Base-by-base conservation (phyloP, 768 basidiomycete species). In the Mycena venus region DNA sequence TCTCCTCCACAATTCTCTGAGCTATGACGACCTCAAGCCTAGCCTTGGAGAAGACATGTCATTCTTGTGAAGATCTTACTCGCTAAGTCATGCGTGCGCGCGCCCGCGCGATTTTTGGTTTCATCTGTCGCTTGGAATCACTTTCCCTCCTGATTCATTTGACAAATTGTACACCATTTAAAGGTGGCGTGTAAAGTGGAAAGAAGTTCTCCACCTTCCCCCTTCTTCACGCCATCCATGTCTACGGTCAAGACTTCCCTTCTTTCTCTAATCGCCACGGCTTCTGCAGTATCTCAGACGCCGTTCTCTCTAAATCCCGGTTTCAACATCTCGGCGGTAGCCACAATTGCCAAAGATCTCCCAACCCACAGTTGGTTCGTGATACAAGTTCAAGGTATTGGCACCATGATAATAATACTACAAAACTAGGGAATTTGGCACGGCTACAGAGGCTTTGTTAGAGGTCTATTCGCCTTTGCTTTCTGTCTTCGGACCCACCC, bases 401-500 rank as follows among this genome's bases (percentile, higher is more conserved):
- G 49, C 49, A 25, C 23, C 23, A 4, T 51, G 9, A 51, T 25
- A 25, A 14, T 25, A 12, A 23, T 27, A 25, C 25, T 51, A 25
- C n/a, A 27, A 51, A 25, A 51, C 49, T 27, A 51, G 49, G 83
- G 83, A 84, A 61, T 81, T 74, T 58, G 82, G 83, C 25, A 81
- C 82, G 12, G 81, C 82, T 2, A 53, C 78, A 1, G 72, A 83
- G 61, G 79, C 79, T 2, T 76, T 84, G 1, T 72, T 84, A 0
- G 83, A 84, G 70, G 42, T 83, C 15, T 80, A 82, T 31, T 77
- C 78, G 23, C 77, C 83, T 5, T 72, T 76, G 11, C 55, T 81
- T 36, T 81, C 82, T 0, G 82, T 84, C n/a, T 84, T 82, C 66
- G 79, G 82, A 8, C 34, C 74, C 2, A 27, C 34, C 1, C 78